A percentile compares a stretch with the other conserved stretches of the same genome.
phyloP scores from a whole-genome alignment of 306 rosid genomes.

The Dryas alaskensis region DNA sequence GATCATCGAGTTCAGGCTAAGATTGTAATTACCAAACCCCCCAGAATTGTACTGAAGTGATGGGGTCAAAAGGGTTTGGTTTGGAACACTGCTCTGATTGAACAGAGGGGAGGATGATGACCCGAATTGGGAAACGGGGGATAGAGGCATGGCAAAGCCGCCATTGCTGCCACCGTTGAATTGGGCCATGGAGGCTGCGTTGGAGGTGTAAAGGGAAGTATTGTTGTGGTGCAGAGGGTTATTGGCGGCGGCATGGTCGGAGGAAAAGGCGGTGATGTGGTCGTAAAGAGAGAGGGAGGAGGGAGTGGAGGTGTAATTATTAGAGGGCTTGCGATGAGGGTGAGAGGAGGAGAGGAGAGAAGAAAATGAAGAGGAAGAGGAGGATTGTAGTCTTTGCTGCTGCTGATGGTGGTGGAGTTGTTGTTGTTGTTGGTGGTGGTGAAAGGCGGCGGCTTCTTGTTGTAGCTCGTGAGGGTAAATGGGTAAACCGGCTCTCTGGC shows the following conservation, averaged over 20 bases:
- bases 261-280: slow-evolving; percentile 20
- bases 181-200: slow-evolving; percentile 25
- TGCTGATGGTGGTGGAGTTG: slow-evolving; percentile 10
- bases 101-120: slow-evolving; percentile 34
- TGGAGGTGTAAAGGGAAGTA: slow-evolving; percentile 16
- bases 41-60: slow-evolving; percentile 15
- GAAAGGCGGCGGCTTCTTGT: slow-evolving; percentile 33
- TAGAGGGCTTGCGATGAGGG: slow-evolving; percentile 17
- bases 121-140: slow-evolving; percentile 47
- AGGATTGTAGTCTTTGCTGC: slow-evolving; percentile 24
- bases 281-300: slow-evolving; percentile 20
- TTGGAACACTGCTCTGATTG: slow-evolving; percentile 27
- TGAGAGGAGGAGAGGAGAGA: slow-evolving; percentile 35
- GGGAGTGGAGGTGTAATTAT: neutral
- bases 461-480: slow-evolving; percentile 55
- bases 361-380: slow-evolving; percentile 28
- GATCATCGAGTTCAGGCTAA: slow-evolving; percentile 18
- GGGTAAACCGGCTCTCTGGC: slow-evolving; percentile 71
- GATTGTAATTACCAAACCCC: slow-evolving; percentile 22
- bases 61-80: slow-evolving; percentile 14
- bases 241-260: neutral
- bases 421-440: slow-evolving; percentile 15
- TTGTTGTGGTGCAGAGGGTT: slow-evolving; percentile 16
- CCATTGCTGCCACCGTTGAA: slow-evolving; percentile 14
- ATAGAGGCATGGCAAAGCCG: slow-evolving; percentile 33